Evolutionary conservation across 192 early-diverging fungal genomes (phyloP).

Genomic region (Entrophospora sp.): DNA sequence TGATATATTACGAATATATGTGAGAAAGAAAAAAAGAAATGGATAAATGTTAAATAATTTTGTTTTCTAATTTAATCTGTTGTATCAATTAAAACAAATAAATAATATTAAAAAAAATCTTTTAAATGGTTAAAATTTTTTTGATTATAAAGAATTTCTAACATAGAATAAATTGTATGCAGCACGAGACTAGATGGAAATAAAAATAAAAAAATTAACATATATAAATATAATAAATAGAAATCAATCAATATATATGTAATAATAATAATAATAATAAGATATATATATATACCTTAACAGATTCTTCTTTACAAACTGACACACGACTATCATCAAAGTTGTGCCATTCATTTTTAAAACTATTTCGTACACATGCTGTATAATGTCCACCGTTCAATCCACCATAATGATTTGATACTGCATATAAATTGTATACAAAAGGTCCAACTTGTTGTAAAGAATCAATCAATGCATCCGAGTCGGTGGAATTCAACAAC

Average conservation of each 20-base stretch:
- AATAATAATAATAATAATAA: no score
- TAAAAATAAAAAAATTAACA: not conserved
- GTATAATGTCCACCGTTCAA: conserved; percentile 71
- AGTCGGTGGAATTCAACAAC: not conserved
- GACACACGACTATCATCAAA: conserved; percentile 76
- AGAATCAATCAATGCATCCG: not conserved
- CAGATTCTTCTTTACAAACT: conserved; percentile 42
- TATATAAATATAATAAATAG: not conserved
- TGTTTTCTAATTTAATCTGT: no score
- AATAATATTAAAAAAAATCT: no score
- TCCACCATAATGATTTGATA: conserved; percentile 68
- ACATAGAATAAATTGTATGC: not conserved
- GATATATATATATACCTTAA: conserved; percentile 45
- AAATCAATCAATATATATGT: no score
- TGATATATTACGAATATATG: no score
- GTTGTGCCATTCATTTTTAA: conserved; percentile 62
- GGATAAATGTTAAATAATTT: no score
- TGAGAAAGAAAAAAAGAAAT: no score
- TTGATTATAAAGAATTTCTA: no score
- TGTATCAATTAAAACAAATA: no score
- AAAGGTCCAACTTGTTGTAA: conserved; percentile 18
- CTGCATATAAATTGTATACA: conserved; percentile 70
- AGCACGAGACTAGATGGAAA: not conserved
- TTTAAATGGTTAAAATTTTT: no score
- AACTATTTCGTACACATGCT: conserved; percentile 54